A percentile compares a stretch with the other conserved stretches of the same genome.
phyloP scores from a whole-genome alignment of 1,284 basidiomycete species.

The Marasmius tenuissimus region DNA sequence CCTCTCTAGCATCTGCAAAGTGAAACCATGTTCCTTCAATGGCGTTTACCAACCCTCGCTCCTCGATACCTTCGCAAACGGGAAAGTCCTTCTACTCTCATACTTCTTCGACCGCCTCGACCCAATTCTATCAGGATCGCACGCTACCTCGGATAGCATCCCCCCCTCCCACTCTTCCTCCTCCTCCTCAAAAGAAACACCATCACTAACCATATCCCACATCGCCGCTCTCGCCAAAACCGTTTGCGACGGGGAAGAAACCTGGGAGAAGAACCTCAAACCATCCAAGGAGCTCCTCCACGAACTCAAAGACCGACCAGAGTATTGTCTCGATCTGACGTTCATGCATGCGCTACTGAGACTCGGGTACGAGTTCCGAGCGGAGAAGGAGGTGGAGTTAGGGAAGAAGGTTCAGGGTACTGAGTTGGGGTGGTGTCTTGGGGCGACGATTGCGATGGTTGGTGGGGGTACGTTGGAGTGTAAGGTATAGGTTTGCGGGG shows the following conservation, averaged over 20 bases:
- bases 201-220: slow-evolving; percentile 55
- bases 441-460: slow-evolving; percentile 79
- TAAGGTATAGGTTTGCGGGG: slow-evolving; percentile 8
- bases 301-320: slow-evolving; percentile 83
- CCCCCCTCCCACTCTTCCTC: slow-evolving; percentile 13
- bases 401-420: slow-evolving; percentile 91
- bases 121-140: slow-evolving; percentile 62
- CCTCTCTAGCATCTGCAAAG: slow-evolving; percentile 70
- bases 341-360: slow-evolving; percentile 91
- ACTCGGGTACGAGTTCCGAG: slow-evolving; percentile 81
- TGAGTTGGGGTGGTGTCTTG: slow-evolving; percentile 94
- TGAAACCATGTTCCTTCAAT: slow-evolving; percentile 94
- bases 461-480: slow-evolving; percentile 60
- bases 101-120: slow-evolving; percentile 96
- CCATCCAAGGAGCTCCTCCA: slow-evolving; percentile 56
- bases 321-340: slow-evolving; percentile 94
- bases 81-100: slow-evolving; percentile 83
- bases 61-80: slow-evolving; percentile 82
- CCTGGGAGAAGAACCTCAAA: slow-evolving; percentile 64
- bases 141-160: slow-evolving; percentile 9
- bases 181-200: slow-evolving; percentile 9
- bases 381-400: slow-evolving; percentile 66
- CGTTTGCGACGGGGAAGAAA: slow-evolving; percentile 69
- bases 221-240: slow-evolving; percentile 66
- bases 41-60: slow-evolving; percentile 98